Conservation (phyloP, 2,329 filamentous ascomycete genomes). For the Elsinoe batatas region DNA sequence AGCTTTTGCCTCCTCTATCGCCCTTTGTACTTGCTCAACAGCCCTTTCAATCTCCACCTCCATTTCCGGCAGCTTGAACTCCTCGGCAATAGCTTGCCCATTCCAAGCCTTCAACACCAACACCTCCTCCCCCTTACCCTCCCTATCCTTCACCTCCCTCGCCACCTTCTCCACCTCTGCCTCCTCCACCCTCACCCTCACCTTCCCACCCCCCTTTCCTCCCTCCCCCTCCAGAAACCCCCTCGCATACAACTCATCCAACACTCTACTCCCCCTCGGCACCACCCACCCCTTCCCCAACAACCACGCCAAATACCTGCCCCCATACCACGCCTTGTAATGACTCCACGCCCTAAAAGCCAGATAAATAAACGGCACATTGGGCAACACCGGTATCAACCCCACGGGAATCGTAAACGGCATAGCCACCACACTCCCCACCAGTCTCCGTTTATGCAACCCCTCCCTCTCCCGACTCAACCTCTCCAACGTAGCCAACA, state of each 20-base stretch:
- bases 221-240: background rate
- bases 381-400: conserved; percentile 42
- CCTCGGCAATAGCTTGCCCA: conserved; percentile 41
- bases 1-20: conserved; percentile 31
- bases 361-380: conserved; percentile 95
- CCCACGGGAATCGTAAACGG: conserved; percentile 61
- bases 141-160: conserved; percentile 28
- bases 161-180: conserved; percentile 32
- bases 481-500: conserved; percentile 54
- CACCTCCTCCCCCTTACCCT: conserved; percentile 34
- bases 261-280: conserved; percentile 52
- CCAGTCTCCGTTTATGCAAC: conserved; percentile 65
- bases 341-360: conserved; percentile 86
- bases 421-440: conserved; percentile 73
- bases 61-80: conserved; percentile 41
- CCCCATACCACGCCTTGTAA: conserved; percentile 76
- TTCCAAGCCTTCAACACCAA: conserved; percentile 43
- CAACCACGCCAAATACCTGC: conserved; percentile 75
- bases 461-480: conserved; percentile 72
- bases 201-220: conserved; percentile 1
- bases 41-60: conserved; percentile 45
- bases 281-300: conserved; percentile 61
- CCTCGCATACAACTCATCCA: conserved; percentile 66
- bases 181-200: conserved; percentile 30
- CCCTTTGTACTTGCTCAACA: conserved; percentile 40